phyloP scores from a whole-genome alignment of 495 filamentous ascomycete species.

The Tricharina praecox region DNA sequence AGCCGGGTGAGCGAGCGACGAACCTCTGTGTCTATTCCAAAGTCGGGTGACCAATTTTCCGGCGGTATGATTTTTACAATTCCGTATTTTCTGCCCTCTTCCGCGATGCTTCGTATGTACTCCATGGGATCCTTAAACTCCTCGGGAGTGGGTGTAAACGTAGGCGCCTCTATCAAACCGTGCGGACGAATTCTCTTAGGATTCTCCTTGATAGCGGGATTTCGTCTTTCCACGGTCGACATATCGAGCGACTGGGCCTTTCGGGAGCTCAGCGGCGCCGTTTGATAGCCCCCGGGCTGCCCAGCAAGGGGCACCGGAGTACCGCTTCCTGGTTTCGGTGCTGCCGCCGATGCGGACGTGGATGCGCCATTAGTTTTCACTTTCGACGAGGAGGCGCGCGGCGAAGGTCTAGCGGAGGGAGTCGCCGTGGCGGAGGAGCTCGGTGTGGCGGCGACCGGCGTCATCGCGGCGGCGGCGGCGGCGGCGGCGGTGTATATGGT shows the following conservation, averaged over 20 bases:
- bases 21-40: constrained; percentile 96
- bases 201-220: constrained; percentile 56
- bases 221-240: constrained; percentile 77
- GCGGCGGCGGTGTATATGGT: not conserved
- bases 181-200: constrained; percentile 57
- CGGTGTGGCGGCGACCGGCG: not conserved
- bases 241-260: constrained; percentile 62
- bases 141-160: constrained; percentile 75
- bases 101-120: constrained; percentile 77
- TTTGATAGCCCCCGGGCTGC: constrained; percentile 25
- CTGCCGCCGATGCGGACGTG: no score
- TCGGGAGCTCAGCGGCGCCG: constrained; percentile 47
- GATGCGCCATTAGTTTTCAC: constrained; percentile 22
- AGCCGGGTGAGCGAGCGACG: constrained; percentile 26
- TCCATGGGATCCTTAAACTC: constrained; percentile 87
- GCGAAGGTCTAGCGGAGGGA: constrained; percentile 25
- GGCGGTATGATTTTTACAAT: constrained; percentile 92
- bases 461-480: not conserved
- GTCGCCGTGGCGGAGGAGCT: constrained; percentile 23
- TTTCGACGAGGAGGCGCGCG: constrained; percentile 27
- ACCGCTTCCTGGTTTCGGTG: constrained; percentile 14
- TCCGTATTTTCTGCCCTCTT: constrained; percentile 70
- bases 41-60: constrained; percentile 79
- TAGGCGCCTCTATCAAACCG: constrained; percentile 77
- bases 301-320: constrained; percentile 11